Evolutionary conservation across 2,329 filamentous ascomycete genomes (phyloP).

Genomic region (Aspergillus glaucus): DNA sequence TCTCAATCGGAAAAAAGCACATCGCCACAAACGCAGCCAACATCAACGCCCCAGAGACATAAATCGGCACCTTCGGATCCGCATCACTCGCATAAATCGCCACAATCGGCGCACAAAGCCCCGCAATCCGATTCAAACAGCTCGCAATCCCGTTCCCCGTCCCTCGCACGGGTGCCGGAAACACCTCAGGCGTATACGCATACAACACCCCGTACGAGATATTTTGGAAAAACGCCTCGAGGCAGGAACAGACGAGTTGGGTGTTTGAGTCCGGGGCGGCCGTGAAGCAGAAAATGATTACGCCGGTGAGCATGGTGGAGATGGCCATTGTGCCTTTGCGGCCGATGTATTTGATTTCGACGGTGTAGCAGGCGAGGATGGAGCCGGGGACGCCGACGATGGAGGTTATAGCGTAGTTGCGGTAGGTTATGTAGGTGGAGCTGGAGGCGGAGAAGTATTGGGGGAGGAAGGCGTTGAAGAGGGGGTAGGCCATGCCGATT

Average conservation of each 20-base stretch:
- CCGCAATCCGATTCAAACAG: constrained; percentile 40
- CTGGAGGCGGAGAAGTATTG: constrained; percentile 61
- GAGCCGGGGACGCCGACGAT: constrained; percentile 71
- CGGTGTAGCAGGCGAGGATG: constrained; percentile 65
- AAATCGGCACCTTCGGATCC: constrained; percentile 40
- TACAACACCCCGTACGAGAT: constrained; percentile 54
- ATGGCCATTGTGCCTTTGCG: constrained; percentile 53
- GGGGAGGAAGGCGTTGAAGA: constrained; percentile 87
- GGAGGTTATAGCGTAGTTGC: constrained; percentile 76
- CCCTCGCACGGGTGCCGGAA: constrained; percentile 50
- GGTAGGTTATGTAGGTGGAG: constrained; percentile 50
- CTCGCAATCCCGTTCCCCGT: constrained; percentile 48
- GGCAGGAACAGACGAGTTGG: constrained; percentile 47
- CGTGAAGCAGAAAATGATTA: constrained; percentile 53
- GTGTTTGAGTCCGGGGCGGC: constrained; percentile 42
- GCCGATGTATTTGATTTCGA: constrained; percentile 60
- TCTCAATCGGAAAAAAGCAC: constrained; percentile 43
- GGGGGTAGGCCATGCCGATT: constrained; percentile 79
- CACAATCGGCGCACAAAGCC: constrained; percentile 41
- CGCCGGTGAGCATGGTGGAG: constrained; percentile 46
- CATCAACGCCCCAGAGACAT: constrained; percentile 39
- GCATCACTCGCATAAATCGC: constrained; percentile 34
- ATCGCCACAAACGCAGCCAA: constrained; percentile 42
- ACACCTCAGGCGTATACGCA: constrained; percentile 55
- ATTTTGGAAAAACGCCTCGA: constrained; percentile 53